Base-by-base conservation (phyloP, 176 grass and related monocot genomes). In the Calamus simplicifolius region DNA sequence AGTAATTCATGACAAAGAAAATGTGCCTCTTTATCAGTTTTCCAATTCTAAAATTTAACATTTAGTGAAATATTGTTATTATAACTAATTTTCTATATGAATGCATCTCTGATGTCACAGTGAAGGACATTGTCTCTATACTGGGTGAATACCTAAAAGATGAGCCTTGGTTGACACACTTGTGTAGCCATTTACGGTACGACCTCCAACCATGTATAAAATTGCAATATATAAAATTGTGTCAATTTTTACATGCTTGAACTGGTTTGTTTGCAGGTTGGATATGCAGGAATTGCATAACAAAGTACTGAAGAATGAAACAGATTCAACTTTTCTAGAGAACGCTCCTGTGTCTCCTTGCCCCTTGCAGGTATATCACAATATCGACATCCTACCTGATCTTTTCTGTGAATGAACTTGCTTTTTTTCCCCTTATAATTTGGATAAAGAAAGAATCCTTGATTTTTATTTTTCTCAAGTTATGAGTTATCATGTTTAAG, bases 71-170 rank as follows among this genome's bases (percentile, higher is more conserved):
- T 43, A 43, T 43, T 43, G 35, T 43, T 43, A 43, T 43, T 43
- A 43, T 43, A 43, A 43, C 35, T 43, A 43, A 43, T 43, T 43
- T 43, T 43, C 59, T 21, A 69, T 56, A 5, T 3, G 17, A n/a
- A 7, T 75, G 19, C 21, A 59, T 72, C 12, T 27, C 18, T 70
- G 51, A 13, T 3, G 12, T 61, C 35, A 57, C 74, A 98, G 93
- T 89, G 70, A 98, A 83, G 79, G 87, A 83, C 48, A 66, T 73
- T 23, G 38, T 98, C 60, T 77, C 85, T 71, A 83, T 98, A 61
- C 79, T 92, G 51, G 70, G 81, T 12, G 93, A 98, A 77, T 92
- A 98, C 56, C 35, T 98, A 73, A 83, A 81, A 60, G 88, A 88
- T 6, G 81, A 92, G 31, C 93, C 79, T 6, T 92, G 93, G 87